Evolutionary conservation across 2,329 filamentous ascomycete genomes (phyloP), one percentile per base, ranked within the genome.

Genomic region (Raffaelea albimanens): DNA sequence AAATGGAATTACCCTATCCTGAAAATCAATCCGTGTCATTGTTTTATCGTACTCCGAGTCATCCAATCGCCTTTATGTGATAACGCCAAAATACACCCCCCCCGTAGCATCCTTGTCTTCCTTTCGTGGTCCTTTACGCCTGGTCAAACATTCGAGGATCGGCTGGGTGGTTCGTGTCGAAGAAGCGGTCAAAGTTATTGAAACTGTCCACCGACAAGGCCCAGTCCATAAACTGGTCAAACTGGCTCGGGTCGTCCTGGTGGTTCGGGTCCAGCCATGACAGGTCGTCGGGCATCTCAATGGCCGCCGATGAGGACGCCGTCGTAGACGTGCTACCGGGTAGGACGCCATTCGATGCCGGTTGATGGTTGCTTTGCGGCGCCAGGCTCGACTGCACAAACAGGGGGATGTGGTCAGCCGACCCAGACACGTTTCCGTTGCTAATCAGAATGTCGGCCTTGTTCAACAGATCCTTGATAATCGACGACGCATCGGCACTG

Each of bases 401-500:
- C 25, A 3, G 19, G 18, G 16, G 29, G 13, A 10, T n/a, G 4
- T 13, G 23, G 22, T 10, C 22, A 8, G 8, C 19, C 14, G 25
- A 31, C 34, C 10, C 4, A 36, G 25, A 7, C 25, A 29, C 7
- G 7, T 7, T 29, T 7, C 25, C 25, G 13, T 7, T 13, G 13
- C 25, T 29, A 29, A 29, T 29, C 39, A 59, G 43, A 14, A 50
- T 23, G 40, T 59, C 57, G 1, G 54, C 54, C 46, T 59, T 58
- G 42, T 43, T 45, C 1, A 52, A 41, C 2, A 60, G 47, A 10
- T 57, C 55, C 19, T 53, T 52, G 57, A 45, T 75, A 67, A 67
- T 52, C 2, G 58, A 60, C 16, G 64, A 65, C 2, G 65, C 64
- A 11, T 62, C 51, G 1, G 63, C 62, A 40, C 62, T 63, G 44